These are phyloP conservation scores for Candida rishiriensis DNA, from an alignment of 805 yeast species.

Conservation along the genomic window DNA sequence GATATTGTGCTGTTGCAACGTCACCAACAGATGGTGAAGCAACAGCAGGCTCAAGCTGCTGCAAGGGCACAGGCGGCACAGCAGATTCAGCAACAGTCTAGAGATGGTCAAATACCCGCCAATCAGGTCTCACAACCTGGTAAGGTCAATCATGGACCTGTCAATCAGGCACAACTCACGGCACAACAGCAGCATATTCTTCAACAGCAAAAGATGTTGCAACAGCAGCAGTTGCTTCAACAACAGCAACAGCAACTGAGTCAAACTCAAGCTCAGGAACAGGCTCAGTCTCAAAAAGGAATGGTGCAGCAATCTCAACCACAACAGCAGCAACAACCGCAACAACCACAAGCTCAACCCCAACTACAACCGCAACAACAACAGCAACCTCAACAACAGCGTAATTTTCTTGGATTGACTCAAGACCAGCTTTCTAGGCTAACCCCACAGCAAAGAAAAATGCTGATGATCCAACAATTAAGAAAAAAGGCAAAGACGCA, in stretches of 20 bases:
- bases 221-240: slow-evolving; percentile 20
- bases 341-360: slow-evolving; percentile 21
- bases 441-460: slow-evolving; percentile 38
- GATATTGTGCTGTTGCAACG: slow-evolving; percentile 28
- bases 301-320: background rate
- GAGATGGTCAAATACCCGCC: background rate
- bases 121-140: slow-evolving; percentile 1
- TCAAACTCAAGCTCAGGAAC: slow-evolving; percentile 1
- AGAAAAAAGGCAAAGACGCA: slow-evolving; percentile 42
- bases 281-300: background rate
- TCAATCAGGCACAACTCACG: slow-evolving; percentile 7
- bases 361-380: slow-evolving; percentile 18
- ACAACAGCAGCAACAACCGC: slow-evolving; percentile 19
- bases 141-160: background rate
- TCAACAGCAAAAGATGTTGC: slow-evolving; percentile 8
- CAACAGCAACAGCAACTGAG: slow-evolving; percentile 10
- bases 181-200: slow-evolving; percentile 4
- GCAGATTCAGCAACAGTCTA: background rate
- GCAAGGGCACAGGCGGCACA: slow-evolving; percentile 8
- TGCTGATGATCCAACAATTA: slow-evolving; percentile 37
- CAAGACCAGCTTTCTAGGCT: slow-evolving; percentile 30
- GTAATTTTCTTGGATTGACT: slow-evolving; percentile 21
- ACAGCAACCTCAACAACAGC: slow-evolving; percentile 23
- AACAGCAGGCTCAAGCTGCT: slow-evolving; percentile 22
- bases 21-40: slow-evolving; percentile 29